Conservation (phyloP, 768 basidiomycete genomes). For the Amanita pseudoporphyria region DNA sequence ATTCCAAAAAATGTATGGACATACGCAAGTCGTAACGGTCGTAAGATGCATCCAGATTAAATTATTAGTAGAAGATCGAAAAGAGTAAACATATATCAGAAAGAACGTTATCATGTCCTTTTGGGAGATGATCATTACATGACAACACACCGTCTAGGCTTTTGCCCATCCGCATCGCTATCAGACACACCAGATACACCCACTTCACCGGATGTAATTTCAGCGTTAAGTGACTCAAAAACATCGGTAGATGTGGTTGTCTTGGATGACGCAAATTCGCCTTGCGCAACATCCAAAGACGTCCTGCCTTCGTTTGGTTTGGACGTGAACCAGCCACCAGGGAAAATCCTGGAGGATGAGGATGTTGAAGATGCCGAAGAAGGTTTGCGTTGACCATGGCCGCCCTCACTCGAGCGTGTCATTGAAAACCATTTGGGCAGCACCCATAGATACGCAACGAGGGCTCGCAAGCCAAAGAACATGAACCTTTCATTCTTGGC, state of each 20-base stretch:
- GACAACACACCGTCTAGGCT: constrained; percentile 29
- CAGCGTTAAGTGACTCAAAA: constrained; percentile 10
- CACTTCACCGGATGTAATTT: constrained; percentile 9
- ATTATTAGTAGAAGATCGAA: background rate
- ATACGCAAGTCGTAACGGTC: constrained; percentile 2
- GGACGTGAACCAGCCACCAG: constrained; percentile 41
- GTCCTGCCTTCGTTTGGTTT: constrained; percentile 31
- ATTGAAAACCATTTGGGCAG: constrained; percentile 1
- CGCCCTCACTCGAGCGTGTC: constrained; percentile 25
- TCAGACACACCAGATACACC: constrained; percentile 3
- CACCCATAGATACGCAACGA: constrained; percentile 5
- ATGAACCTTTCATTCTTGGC: constrained; percentile 2
- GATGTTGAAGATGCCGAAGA: constrained; percentile 1
- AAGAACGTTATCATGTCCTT: background rate
- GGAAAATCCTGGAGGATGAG: constrained; percentile 47
- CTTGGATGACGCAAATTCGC: constrained; percentile 30
- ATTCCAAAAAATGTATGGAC: background rate
- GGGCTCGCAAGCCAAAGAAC: constrained; percentile 3
- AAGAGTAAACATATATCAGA: background rate
- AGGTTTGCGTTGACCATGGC: constrained; percentile 32
- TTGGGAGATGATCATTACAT: constrained; percentile 20
- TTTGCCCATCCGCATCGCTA: constrained; percentile 21
- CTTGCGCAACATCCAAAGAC: constrained; percentile 40
- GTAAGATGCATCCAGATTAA: constrained; percentile 1
- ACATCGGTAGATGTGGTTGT: constrained; percentile 19